These are phyloP conservation scores for Cryphonectria parasitica DNA, from an alignment of 2,329 filamentous ascomycete species.

Conservation along the genomic window DNA sequence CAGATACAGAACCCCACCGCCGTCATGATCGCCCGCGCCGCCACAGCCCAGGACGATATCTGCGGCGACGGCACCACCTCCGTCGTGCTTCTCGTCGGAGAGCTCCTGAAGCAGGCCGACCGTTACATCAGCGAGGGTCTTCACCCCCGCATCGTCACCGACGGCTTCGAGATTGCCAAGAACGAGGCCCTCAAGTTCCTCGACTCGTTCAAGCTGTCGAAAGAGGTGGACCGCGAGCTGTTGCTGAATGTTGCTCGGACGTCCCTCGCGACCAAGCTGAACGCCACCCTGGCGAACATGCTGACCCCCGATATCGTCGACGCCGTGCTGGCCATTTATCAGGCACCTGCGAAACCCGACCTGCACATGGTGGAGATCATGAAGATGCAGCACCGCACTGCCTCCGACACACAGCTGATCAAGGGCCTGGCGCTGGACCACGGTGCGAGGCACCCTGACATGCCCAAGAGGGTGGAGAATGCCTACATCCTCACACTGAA, in stretches of 20 bases:
- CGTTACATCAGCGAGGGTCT: constrained; percentile 96
- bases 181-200: constrained; percentile 93
- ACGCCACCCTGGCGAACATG: constrained; percentile 83
- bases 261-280: constrained; percentile 93
- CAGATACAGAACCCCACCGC: constrained; percentile 99
- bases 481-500: constrained; percentile 95
- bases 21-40: constrained; percentile 80
- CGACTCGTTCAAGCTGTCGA: constrained; percentile 87
- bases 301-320: constrained; percentile 96
- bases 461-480: constrained; percentile 96
- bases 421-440: constrained; percentile 91
- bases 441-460: constrained; percentile 94
- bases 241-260: constrained; percentile 92
- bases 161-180: constrained; percentile 97
- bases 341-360: constrained; percentile 88
- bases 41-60: constrained; percentile 97
- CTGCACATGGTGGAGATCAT: constrained; percentile 99
- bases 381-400: constrained; percentile 99
- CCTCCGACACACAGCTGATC: constrained; percentile 95
- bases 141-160: constrained; percentile 93
- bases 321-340: constrained; percentile 91
- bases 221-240: constrained; percentile 90
- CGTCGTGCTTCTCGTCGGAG: constrained; percentile 91
- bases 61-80: constrained; percentile 97
- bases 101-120: constrained; percentile 96